Evolutionary conservation across 495 filamentous ascomycete genomes (phyloP).

Genomic region (Penicillium canariense): DNA sequence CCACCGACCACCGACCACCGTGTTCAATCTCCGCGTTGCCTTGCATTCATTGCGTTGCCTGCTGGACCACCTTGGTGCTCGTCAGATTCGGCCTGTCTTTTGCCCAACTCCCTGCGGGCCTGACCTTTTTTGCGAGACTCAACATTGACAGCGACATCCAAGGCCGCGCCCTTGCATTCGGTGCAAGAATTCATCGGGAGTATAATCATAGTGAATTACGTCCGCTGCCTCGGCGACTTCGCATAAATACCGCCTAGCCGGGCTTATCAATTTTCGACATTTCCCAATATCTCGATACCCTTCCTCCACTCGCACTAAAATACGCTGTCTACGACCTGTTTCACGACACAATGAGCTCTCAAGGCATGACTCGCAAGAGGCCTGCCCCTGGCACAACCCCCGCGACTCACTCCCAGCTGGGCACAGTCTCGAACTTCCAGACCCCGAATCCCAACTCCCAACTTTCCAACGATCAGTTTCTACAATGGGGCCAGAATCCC

Average conservation of each 20-base stretch:
- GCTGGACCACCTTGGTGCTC: background rate
- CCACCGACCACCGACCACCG: background rate
- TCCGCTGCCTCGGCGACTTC: background rate
- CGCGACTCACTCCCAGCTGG: slow-evolving; percentile 48
- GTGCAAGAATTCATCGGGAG: background rate
- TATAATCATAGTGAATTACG: background rate
- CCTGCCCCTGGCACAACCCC: slow-evolving; percentile 69
- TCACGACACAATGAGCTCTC: slow-evolving; percentile 37
- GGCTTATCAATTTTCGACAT: background rate
- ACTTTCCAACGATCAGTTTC: slow-evolving; percentile 53
- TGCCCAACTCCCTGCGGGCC: slow-evolving; percentile 9
- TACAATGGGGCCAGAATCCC: slow-evolving; percentile 52
- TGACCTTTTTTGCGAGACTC: slow-evolving; percentile 18
- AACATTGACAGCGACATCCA: slow-evolving; percentile 8
- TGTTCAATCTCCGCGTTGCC: background rate
- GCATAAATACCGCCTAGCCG: background rate
- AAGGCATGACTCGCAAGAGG: slow-evolving; percentile 61
- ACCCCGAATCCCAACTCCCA: slow-evolving; percentile 33
- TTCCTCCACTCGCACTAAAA: background rate
- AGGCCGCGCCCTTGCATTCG: slow-evolving; percentile 3
- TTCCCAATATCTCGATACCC: slow-evolving; percentile 9
- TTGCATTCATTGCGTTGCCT: background rate
- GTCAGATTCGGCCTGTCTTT: slow-evolving; percentile 14
- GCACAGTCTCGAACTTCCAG: slow-evolving; percentile 33
- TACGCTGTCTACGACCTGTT: slow-evolving; percentile 1